Conservation (phyloP, 129 eudicot genomes). For the Heracleum sosnowskyi region DNA sequence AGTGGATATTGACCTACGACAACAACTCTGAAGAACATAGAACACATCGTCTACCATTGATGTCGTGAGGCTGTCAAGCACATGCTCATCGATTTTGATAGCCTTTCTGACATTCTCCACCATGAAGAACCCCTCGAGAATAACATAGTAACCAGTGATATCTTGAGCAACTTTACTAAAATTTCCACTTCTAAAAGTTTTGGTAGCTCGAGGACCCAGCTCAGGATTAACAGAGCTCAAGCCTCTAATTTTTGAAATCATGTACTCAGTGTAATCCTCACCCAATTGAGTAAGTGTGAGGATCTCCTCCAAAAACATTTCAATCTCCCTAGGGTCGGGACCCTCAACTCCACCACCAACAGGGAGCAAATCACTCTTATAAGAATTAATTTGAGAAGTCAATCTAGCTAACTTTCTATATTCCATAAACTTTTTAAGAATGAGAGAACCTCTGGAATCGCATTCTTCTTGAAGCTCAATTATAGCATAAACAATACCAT, state of each 20-base stretch:
- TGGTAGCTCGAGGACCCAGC: constrained; percentile 72
- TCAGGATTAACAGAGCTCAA: constrained; percentile 71
- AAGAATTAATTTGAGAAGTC: constrained; percentile 70
- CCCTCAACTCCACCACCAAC: constrained; percentile 67
- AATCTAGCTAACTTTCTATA: constrained; percentile 52
- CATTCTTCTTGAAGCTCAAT: constrained; percentile 92
- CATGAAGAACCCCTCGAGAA: constrained; percentile 88
- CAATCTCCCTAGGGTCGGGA: constrained; percentile 87
- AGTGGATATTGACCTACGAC: constrained; percentile 78
- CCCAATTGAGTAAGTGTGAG: constrained; percentile 74
- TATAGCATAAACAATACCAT: constrained; percentile 79
- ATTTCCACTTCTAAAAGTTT: constrained; percentile 75
- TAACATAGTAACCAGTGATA: constrained; percentile 72
- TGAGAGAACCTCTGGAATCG: constrained; percentile 64
- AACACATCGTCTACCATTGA: constrained; percentile 97
- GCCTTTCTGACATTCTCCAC: constrained; percentile 98
- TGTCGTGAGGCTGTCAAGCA: constrained; percentile 71
- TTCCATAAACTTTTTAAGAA: constrained; percentile 79
- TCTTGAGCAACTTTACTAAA: constrained; percentile 83
- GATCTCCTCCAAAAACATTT: constrained; percentile 73
- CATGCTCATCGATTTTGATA: constrained; percentile 74
- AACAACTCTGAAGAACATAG: constrained; percentile 80
- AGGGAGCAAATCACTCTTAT: constrained; percentile 54
- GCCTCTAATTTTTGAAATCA: constrained; percentile 71
- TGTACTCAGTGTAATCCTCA: constrained; percentile 80